Percentiles rank a stretch among this genome's conserved stretches.
phyloP scores from a whole-genome alignment of 2,329 filamentous ascomycete species.

The Neonectria neomacrospora region DNA sequence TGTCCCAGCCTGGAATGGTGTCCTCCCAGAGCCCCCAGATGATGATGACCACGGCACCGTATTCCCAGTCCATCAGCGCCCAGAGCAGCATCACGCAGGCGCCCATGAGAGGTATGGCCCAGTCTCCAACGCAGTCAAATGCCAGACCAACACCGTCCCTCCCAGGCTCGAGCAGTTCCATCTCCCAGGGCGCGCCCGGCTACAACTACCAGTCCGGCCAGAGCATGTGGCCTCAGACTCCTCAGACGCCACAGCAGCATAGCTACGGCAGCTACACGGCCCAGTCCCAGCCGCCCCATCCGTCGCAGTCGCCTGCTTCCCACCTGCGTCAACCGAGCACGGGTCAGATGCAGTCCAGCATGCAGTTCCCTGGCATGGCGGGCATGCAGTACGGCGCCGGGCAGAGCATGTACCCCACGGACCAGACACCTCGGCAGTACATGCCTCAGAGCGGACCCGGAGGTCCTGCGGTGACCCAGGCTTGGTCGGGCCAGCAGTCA shows the following conservation, averaged over 20 bases:
- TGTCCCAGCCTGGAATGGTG: conserved; percentile 68
- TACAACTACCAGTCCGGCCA: conserved; percentile 73
- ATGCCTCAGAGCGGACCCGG: conserved; percentile 71
- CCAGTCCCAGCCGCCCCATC: conserved; percentile 62
- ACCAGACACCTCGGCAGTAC: conserved; percentile 73
- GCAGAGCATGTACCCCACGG: conserved; percentile 69
- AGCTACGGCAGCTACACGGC: conserved; percentile 65
- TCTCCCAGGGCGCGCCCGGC: conserved; percentile 63
- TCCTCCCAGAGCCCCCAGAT: conserved; percentile 72
- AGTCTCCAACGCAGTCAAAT: conserved; percentile 66
- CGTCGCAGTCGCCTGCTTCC: conserved; percentile 67
- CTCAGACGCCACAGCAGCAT: conserved; percentile 70
- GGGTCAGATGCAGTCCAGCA: conserved; percentile 66
- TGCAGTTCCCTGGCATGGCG: conserved; percentile 73
- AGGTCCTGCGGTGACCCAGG: conserved; percentile 61
- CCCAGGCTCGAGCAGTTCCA: conserved; percentile 62
- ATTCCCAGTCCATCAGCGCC: conserved; percentile 76
- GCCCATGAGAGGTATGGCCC: conserved; percentile 75
- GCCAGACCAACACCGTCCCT: conserved; percentile 71
- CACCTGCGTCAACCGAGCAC: conserved; percentile 68
- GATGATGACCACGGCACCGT: conserved; percentile 73
- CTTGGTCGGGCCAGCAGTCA: conserved; percentile 70
- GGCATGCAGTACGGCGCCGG: conserved; percentile 67
- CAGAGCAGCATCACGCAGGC: conserved; percentile 79
- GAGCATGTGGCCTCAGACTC: conserved; percentile 73